Evolutionary conservation across 208 protist genomes (phyloP), one percentile per base, ranked within the genome.

Genomic region (Perkinsela sp.): DNA sequence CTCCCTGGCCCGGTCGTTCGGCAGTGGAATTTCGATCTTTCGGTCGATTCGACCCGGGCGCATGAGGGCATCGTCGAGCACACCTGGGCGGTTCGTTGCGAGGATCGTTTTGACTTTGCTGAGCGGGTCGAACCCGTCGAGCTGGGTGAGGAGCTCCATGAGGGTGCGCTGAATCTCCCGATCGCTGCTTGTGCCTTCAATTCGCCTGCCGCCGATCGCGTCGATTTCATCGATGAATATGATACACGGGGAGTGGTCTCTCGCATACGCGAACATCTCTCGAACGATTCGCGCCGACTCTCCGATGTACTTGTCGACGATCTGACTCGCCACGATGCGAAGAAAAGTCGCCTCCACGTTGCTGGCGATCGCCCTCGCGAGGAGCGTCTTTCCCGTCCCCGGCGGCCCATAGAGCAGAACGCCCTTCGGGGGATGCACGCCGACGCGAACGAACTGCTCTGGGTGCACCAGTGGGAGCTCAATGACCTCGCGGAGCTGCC

Each of bases 171-270:
- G 96, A 67, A 99, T 95, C 79, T 99, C 96, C 65, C 96, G 82
- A 76, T 99, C 97, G 16, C 93, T 95, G 31, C 86, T 93, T 2
- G 92, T 97, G 67, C 96, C 96, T 74, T 99, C 94, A 74, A 98
- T 98, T 70, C 97, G 80, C 67, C 94, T 89, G 22, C 95, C 95
- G 68, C 96, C 97, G 69, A 99, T 98, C 30, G 97, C 97, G 73
- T 99, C 97, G 69, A 99, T 95, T 80, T 99, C 97, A 80, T 99
- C 97, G 82, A 99, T 98, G 76, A 99, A 99, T 71, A 99, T 99
- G 71, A 99, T 96, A 77, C 96, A 99, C 13, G 97, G 96, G 82
- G 98, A 80, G 79, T 98, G 93, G 57, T 97, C 94, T 2, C 88
- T 80, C 16, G 90, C 89, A 79, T 92, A 94, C 75, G 88, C 94